Evolutionary conservation across 2,329 filamentous ascomycete species (phyloP).

Genomic region (Teratosphaeria zuluensis): DNA sequence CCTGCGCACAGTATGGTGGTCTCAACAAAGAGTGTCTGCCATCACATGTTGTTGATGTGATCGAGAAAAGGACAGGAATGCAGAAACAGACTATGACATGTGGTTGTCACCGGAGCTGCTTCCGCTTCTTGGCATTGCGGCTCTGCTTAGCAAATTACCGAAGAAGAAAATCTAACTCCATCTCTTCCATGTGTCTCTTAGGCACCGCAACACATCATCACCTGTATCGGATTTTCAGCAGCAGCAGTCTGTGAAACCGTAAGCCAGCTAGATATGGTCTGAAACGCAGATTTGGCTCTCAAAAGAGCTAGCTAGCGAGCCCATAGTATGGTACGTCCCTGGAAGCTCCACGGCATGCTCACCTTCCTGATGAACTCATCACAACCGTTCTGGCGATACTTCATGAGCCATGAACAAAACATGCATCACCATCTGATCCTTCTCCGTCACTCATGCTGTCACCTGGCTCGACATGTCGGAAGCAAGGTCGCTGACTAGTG

Average conservation of each 20-base stretch:
- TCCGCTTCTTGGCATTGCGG: background rate
- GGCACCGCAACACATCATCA: background rate
- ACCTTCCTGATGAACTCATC: constrained; percentile 20
- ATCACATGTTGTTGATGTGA: background rate
- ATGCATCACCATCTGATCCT: constrained; percentile 34
- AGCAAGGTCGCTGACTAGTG: background rate
- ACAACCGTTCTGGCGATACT: constrained; percentile 27
- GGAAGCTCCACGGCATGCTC: background rate
- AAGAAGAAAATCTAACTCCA: background rate
- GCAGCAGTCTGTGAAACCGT: background rate
- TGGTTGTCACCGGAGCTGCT: background rate
- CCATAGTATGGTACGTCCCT: background rate
- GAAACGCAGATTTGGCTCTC: background rate
- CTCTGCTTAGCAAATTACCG: background rate
- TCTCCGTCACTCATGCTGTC: background rate
- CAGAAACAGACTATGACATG: background rate
- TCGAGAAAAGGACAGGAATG: background rate
- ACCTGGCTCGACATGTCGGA: background rate
- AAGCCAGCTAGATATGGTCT: background rate
- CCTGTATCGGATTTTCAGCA: background rate
- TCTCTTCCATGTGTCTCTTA: background rate
- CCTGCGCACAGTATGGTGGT: background rate
- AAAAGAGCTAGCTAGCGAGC: background rate
- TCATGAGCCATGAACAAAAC: constrained; percentile 30
- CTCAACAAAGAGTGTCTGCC: background rate